Conservation (phyloP, 2,329 filamentous ascomycete genomes). For the Epichloe typhina region DNA sequence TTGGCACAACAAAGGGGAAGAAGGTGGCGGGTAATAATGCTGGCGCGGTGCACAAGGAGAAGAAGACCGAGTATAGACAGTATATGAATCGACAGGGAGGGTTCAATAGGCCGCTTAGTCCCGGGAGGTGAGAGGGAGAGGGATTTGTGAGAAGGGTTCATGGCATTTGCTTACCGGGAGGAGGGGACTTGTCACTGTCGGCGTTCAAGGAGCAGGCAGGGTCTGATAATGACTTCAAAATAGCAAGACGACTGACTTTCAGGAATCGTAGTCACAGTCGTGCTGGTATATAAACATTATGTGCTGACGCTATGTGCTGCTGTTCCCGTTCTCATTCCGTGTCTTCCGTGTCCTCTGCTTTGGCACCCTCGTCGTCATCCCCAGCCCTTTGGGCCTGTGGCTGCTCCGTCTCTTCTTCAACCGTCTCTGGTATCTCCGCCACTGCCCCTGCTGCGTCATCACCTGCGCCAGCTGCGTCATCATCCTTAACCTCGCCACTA, state of each 20-base stretch:
- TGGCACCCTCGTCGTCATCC: conserved; percentile 4
- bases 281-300: conserved; percentile 24
- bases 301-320: conserved; percentile 18
- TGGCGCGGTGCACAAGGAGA: conserved; percentile 75
- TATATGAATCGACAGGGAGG: conserved; percentile 85
- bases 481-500: conserved; percentile 13
- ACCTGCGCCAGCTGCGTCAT: conserved; percentile 5
- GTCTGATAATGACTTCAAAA: too few species aligned
- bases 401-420: conserved; percentile 5
- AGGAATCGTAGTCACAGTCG: neutral
- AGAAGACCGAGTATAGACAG: conserved; percentile 89
- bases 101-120: conserved; percentile 68
- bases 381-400: neutral
- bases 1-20: conserved; percentile 75
- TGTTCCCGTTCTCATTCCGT: conserved; percentile 4
- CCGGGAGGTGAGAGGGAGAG: conserved; percentile 22
- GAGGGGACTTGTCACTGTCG: too few species aligned
- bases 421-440: conserved; percentile 4
- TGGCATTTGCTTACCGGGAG: too few species aligned
- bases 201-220: too few species aligned
- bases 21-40: conserved; percentile 81
- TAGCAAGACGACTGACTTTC: too few species aligned
- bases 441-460: too few species aligned
- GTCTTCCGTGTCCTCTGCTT: conserved; percentile 5
- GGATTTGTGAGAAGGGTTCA: too few species aligned